Evolutionary conservation across 352 stramenopile genomes (phyloP).

Genomic region (Pythium pectinolyticum): DNA sequence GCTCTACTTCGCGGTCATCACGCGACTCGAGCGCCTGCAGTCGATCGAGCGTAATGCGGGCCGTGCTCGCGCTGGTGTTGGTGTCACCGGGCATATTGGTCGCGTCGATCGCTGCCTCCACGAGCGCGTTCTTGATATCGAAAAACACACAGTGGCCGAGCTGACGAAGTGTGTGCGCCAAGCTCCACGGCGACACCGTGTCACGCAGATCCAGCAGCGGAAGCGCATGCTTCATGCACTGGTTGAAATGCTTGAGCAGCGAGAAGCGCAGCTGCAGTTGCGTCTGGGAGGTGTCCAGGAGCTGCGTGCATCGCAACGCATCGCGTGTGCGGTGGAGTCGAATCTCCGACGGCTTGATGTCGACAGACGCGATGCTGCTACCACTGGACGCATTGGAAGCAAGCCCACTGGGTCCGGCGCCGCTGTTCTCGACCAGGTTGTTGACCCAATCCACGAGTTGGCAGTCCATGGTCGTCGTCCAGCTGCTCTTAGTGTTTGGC

Average conservation of each 20-base stretch:
- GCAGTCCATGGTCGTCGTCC: conserved; percentile 73
- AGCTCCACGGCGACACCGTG: conserved; percentile 64
- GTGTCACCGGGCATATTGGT: conserved; percentile 60
- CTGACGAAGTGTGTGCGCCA: conserved; percentile 66
- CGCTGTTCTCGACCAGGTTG: conserved; percentile 56
- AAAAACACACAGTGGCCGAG: conserved; percentile 88
- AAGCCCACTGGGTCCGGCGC: conserved; percentile 14
- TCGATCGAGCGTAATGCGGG: conserved; percentile 82
- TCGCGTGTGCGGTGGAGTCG: conserved; percentile 69
- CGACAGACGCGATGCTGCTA: conserved; percentile 37
- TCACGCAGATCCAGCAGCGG: conserved; percentile 78
- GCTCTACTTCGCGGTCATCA: conserved; percentile 84
- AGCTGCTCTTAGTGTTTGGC: conserved; percentile 17
- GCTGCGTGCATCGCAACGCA: conserved; percentile 64
- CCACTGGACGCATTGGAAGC: conserved; percentile 6
- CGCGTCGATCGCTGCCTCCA: conserved; percentile 80
- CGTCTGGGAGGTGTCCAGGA: conserved; percentile 56
- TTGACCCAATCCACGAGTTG: conserved; percentile 90
- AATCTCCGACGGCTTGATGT: conserved; percentile 74
- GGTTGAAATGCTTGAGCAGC: conserved; percentile 84
- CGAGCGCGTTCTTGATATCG: conserved; percentile 76
- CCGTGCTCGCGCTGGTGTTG: conserved; percentile 60
- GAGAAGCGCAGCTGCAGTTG: conserved; percentile 75
- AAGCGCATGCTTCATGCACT: conserved; percentile 64
- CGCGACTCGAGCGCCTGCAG: conserved; percentile 85